Conservation (phyloP, 2,329 filamentous ascomycete genomes). For the Cryphonectria radicalis region DNA sequence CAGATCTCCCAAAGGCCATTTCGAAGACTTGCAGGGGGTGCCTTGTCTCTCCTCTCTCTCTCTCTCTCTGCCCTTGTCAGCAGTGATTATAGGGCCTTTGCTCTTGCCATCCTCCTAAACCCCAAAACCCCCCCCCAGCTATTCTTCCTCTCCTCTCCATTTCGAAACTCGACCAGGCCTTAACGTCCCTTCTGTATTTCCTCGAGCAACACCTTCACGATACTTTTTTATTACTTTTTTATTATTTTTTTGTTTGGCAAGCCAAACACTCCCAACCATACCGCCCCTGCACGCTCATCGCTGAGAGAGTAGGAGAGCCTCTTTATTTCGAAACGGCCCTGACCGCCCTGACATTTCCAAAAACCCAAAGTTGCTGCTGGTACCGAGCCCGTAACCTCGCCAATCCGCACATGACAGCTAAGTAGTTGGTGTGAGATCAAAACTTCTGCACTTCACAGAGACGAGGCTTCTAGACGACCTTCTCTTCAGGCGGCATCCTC, state of each 20-base stretch:
- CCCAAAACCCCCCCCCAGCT: neutral
- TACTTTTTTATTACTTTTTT: neutral
- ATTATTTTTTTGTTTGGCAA: neutral
- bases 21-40: neutral
- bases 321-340: neutral
- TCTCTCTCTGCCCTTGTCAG: too few species aligned
- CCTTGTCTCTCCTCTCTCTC: neutral
- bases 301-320: neutral
- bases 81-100: neutral
- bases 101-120: neutral
- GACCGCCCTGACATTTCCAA: neutral
- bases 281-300: neutral
- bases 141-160: neutral
- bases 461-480: neutral
- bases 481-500: neutral
- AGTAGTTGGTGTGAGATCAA: neutral
- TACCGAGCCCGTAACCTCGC: neutral
- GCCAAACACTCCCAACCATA: neutral
- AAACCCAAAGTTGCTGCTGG: neutral
- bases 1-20: neutral
- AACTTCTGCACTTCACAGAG: neutral
- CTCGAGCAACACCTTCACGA: neutral
- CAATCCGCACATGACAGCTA: neutral
- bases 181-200: neutral
- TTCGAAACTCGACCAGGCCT: neutral